These are phyloP conservation scores for Metschnikowia henanensis DNA, from an alignment of 805 yeast species.

Conservation along the genomic window DNA sequence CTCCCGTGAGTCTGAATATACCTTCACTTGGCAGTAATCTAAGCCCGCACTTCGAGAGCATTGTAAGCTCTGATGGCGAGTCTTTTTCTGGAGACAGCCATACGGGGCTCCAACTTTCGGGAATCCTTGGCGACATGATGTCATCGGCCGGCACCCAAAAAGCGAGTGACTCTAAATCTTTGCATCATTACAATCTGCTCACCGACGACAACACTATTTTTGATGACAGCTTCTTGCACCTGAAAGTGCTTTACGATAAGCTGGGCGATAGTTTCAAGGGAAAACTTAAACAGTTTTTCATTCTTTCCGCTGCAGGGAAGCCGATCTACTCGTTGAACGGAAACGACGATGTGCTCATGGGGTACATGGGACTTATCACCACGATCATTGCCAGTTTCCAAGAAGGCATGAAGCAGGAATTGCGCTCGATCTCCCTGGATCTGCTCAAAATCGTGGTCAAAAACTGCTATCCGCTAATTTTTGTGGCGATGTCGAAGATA, in stretches of 20 bases:
- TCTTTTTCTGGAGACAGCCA: background rate
- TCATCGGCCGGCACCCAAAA: background rate
- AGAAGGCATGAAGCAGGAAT: slow-evolving; percentile 34
- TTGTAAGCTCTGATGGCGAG: slow-evolving; percentile 12
- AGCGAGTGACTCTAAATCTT: background rate
- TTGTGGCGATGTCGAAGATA: slow-evolving; percentile 65
- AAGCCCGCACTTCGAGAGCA: slow-evolving; percentile 9
- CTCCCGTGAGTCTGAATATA: slow-evolving; percentile 1
- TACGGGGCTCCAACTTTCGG: slow-evolving; percentile 10
- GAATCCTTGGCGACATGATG: slow-evolving; percentile 9
- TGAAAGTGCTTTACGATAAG: slow-evolving; percentile 19
- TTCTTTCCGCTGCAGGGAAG: slow-evolving; percentile 83
- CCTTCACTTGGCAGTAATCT: slow-evolving; percentile 3
- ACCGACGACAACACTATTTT: slow-evolving; percentile 10
- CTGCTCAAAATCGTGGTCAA: slow-evolving; percentile 54
- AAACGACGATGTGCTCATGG: slow-evolving; percentile 60
- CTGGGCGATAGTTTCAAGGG: slow-evolving; percentile 23
- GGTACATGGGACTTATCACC: slow-evolving; percentile 78
- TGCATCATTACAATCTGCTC: slow-evolving; percentile 9
- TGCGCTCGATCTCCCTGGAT: slow-evolving; percentile 54
- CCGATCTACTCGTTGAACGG: slow-evolving; percentile 83
- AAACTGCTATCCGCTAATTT: slow-evolving; percentile 65
- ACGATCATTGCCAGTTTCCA: slow-evolving; percentile 74
- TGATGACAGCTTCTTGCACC: slow-evolving; percentile 11
- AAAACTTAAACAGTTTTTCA: slow-evolving; percentile 68